Evolutionary conservation across 208 protist genomes (phyloP), one percentile per base, ranked within the genome.

Genomic region (Polymyxa betae): DNA sequence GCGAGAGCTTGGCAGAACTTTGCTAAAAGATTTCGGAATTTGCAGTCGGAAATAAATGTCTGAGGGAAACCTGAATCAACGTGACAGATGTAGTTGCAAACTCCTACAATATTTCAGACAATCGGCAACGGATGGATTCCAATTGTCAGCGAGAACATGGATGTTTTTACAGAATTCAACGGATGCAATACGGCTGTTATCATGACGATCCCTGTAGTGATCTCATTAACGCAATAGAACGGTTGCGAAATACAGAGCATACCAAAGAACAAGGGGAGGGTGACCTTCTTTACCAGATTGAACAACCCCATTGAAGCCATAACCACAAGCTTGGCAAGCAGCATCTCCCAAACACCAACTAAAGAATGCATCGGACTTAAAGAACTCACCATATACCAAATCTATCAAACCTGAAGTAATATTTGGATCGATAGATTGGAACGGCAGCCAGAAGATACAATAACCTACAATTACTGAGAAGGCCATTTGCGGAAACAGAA

Each of bases 61-160:
- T 82, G 72, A 20, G n/a, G 12, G 35, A 5, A 60, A 29, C 5
- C 24, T 60, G 12, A 60, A 29, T 29, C 5, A 24, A 60, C 49
- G 12, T 24, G 72, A 82, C 72, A 35, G 16, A 82, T 43, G n/a
- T 20, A 43, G n/a, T n/a, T 38, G n/a, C 72, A 35, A 82, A 35
- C 5, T 43, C 72, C 5, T 82, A 82, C 72, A 82, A n/a, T 82
- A 82, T 82, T 82, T 82, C 16, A 82, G 72, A n/a, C 10, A 5
- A 43, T 82, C 72, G n/a, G 35, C 5, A 82, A 82, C n/a, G 40
- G 72, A 82, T 82, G n/a, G 10, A 43, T 82, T 82, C 72, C 72
- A 82, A n/a, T 82, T 82, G n/a, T 82, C 72, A 82, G 72, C 35
- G 35, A 45, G n/a, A 35, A 5, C 72, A 20, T 43, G 72, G 35